These are phyloP conservation scores for Phyllosticta capitalensis DNA, from an alignment of 2,329 filamentous ascomycete genomes.

Conservation along the genomic window DNA sequence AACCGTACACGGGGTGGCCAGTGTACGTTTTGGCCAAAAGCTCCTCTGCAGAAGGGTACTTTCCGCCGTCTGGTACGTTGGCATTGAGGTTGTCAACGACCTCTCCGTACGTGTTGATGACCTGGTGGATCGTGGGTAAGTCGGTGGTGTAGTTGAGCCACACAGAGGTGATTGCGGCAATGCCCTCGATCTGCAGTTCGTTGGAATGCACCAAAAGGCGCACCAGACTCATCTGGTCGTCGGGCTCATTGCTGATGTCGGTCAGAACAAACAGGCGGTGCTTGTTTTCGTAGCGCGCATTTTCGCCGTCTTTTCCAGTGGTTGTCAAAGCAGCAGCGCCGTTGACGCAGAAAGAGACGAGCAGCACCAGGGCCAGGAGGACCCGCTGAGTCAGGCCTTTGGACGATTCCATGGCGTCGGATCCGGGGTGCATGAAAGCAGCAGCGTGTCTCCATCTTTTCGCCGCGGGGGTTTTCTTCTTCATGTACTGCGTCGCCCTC, in stretches of 20 bases:
- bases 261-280: conserved; percentile 14
- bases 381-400: background rate
- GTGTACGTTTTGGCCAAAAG: conserved; percentile 13
- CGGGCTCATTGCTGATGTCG: conserved; percentile 17
- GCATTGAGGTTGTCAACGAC: conserved; percentile 33
- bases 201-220: conserved; percentile 16
- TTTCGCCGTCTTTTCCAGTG: background rate
- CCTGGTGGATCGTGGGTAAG: conserved; percentile 15
- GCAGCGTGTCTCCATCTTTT: background rate
- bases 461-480: background rate
- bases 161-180: conserved; percentile 14
- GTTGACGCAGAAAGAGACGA: background rate
- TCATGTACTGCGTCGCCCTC: background rate
- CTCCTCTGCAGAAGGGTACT: conserved; percentile 17
- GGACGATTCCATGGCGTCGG: background rate
- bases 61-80: conserved; percentile 24
- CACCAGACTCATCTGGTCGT: conserved; percentile 16
- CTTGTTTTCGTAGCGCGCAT: conserved; percentile 3
- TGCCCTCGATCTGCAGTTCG: conserved; percentile 16
- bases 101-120: conserved; percentile 20
- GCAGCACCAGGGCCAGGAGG: background rate
- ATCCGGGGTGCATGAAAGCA: background rate
- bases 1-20: conserved; percentile 31
- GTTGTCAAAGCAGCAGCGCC: background rate
- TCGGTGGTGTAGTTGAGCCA: conserved; percentile 15